Conservation (phyloP, 352 stramenopile species). For the Sclerospora graminicola region DNA sequence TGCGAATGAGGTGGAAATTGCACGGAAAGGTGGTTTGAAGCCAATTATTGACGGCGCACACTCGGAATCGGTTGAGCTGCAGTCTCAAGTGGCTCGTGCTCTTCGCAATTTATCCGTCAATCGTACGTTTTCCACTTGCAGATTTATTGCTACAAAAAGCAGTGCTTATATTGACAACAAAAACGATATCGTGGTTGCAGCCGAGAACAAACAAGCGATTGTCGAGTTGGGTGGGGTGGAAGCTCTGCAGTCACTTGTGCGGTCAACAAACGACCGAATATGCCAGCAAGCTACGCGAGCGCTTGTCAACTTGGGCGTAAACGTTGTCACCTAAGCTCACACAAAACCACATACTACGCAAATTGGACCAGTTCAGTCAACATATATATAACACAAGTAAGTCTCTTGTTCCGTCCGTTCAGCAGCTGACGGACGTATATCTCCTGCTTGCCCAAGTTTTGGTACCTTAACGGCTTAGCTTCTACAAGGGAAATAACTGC, state of each 20-base stretch:
- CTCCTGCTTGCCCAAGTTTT: too few relatives aligned
- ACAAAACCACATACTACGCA: background rate
- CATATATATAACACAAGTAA: conserved; percentile 13
- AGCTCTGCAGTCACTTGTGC: conserved; percentile 67
- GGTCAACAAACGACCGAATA: conserved; percentile 80
- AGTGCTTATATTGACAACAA: too few relatives aligned
- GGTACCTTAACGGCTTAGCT: too few relatives aligned
- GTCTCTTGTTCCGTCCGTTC: conserved; percentile 2
- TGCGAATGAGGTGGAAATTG: conserved; percentile 89
- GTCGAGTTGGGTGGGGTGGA: conserved; percentile 73
- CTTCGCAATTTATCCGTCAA: conserved; percentile 92
- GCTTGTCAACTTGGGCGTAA: conserved; percentile 84
- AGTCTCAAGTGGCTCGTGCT: conserved; percentile 83
- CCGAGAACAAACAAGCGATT: conserved; percentile 86
- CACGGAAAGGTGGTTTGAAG: conserved; percentile 75
- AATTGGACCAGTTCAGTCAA: conserved; percentile 4
- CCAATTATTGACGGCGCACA: conserved; percentile 84
- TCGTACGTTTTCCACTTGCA: conserved; percentile 32
- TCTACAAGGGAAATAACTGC: too few relatives aligned
- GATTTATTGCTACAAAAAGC: background rate
- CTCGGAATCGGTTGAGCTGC: conserved; percentile 75
- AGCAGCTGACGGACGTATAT: too few relatives aligned
- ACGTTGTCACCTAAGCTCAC: conserved; percentile 48
- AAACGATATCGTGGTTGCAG: conserved; percentile 14
- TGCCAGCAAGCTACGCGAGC: conserved; percentile 82